Conservation (phyloP, 306 rosid species). For the Boehmeria nivea region DNA sequence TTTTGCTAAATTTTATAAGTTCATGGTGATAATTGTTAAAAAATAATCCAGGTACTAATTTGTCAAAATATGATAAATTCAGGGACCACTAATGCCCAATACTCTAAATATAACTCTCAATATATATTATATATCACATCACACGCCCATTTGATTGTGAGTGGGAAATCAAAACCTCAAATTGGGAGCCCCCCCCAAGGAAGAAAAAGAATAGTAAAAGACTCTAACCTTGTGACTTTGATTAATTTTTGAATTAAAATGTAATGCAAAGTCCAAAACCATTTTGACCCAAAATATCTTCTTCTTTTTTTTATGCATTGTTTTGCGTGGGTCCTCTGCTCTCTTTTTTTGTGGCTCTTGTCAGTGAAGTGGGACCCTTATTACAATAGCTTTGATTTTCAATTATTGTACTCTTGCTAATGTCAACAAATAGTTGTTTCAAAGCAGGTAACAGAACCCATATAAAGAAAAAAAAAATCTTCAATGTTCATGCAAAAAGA, state of each 20-base stretch:
- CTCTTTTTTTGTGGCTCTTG: too few species aligned
- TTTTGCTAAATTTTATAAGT: too few species aligned
- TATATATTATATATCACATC: not conserved
- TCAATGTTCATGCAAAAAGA: not conserved
- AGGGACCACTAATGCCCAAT: too few species aligned
- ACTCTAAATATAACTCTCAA: conserved; percentile 19
- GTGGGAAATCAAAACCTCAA: conserved; percentile 16
- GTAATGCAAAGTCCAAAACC: not conserved
- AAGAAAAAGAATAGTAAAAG: too few species aligned
- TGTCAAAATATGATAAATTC: too few species aligned
- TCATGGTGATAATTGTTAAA: too few species aligned
- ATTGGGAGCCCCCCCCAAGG: too few species aligned
- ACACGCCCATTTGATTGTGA: conserved; percentile 29
- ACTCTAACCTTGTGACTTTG: not conserved
- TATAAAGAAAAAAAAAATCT: not conserved
- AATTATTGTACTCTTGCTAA: conserved; percentile 1
- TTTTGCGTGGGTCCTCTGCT: not conserved
- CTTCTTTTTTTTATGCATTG: not conserved
- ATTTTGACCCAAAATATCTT: not conserved
- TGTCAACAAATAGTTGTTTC: conserved; percentile 3
- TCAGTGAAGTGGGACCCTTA: not conserved
- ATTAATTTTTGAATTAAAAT: not conserved
- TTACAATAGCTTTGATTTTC: not conserved
- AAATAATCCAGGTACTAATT: too few species aligned
- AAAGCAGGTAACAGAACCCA: conserved; percentile 5